Evolutionary conservation across 2,329 filamentous ascomycete genomes (phyloP), one percentile per base, ranked within the genome.

Genomic region (Tricladium varicosporioides): DNA sequence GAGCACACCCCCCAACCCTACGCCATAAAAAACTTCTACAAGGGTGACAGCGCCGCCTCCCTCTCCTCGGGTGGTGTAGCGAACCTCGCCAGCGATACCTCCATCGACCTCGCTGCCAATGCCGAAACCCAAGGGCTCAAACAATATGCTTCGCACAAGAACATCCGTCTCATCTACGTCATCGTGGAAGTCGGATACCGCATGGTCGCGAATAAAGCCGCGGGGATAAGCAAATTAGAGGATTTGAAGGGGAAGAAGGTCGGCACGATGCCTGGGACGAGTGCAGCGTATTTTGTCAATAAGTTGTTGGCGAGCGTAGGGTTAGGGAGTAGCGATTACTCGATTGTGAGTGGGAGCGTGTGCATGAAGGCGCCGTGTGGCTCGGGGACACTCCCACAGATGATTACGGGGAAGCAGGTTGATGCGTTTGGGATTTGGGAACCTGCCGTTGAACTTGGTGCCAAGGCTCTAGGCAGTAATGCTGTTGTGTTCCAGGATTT

Each of bases 181-280:
- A 46, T 62, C 5, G 51, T 31, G 5, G 57, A 62, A 46, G 52
- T 59, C n/a, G 44, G 42, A 15, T 62, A 62, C 14, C 52, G 54
- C 1, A 48, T 62, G 5, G 57, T 60, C n/a, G 57, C 57, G 13
- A 62, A 60, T 43, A 59, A 60, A 33, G 47, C 46, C 14, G 31
- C 46, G 4, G 52, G 42, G 5, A 54, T 62, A n/a, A 55, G 13
- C 2, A 48, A 16, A 8, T 15, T 56, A 2, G 18, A 18, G 3
- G 60, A 60, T 47, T 36, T 62, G 51, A 62, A 62, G 14, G 60
- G 60, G 0, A 62, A 62, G 52, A 62, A 45, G 33, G 44, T 62
- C 27, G 57, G 54, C 1, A 58, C 54, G 0, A 49, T 62, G 9
- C 36, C 51, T 2, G 51, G 60, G 2, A 61, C 56, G 14, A 52